Base-by-base conservation (phyloP, 495 filamentous ascomycete genomes). In the Neurospora sp. region DNA sequence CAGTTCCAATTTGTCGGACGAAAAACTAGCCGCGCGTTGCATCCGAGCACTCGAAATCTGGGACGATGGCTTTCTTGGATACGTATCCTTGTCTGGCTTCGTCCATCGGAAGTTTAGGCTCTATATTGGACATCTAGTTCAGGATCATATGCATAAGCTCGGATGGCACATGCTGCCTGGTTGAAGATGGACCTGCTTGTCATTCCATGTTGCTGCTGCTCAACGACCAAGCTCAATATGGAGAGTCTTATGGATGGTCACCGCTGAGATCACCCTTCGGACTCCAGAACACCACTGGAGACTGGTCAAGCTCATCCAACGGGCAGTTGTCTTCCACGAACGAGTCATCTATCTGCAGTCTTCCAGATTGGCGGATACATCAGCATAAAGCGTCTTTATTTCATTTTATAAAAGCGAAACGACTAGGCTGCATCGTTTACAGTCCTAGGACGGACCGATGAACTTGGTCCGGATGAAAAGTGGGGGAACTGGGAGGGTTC, bases 101-200 rank as follows among this genome's bases (percentile, higher is more conserved):
- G 44, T 40, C 40, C 42, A 70, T 68, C 69, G 46, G 46, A 74
- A 76, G 71, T 74, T 74, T 37, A 41, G 69, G 72, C 72, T 69
- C 53, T 70, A 72, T 72, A 74, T 79, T 79, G 77, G 77, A 79
- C 76, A 79, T 61, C 22, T 73, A 46, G 73, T 78, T 79, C 76
- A 78, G 76, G 77, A 77, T 79, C 59, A 75, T 27, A 59, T 11
- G 16, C 59, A 35, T 44, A 46, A 53, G 41, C 69, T 71, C 71
- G 73, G 41, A 68, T 48, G 37, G 18, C 68, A 44, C 66, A 69
- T 71, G 48, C 44, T 73, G n/a, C 37, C 53, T 66, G 53, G 27
- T 35, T 35, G 27, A 35, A 37, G 31, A 31, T 66, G 14, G 53
- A 66, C 27, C 53, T 66, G 12, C 53, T 66, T 37, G 27, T 35